Evolutionary conservation across 2,329 filamentous ascomycete species (phyloP), one percentile per base, ranked within the genome.

Genomic region (Aaosphaeria arxii): DNA sequence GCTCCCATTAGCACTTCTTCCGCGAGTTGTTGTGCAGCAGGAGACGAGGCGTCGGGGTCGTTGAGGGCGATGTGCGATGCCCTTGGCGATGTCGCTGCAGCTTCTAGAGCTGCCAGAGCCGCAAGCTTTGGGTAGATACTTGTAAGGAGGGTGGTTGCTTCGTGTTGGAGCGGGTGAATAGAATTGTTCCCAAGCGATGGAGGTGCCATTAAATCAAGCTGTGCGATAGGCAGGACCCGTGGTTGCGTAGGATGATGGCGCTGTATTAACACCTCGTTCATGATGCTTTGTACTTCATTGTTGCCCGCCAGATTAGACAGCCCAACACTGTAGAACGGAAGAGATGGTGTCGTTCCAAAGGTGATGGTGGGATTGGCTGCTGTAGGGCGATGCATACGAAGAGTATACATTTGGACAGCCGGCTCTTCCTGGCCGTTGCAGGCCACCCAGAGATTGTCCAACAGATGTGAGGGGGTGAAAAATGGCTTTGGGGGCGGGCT

Each of bases 311-410:
- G 57, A 38, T 69, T 66, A 1, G 86, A 84, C 78, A 56, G 87
- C 75, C 58, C 83, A 53, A 89, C 72, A 49, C 79, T 83, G 71
- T 88, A 89, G 56, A 89, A 84, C 0, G 86, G 84, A 51, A 87
- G 80, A 0, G 85, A 86, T 2, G 83, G 83, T 11, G 88, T 77
- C 1, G 82, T 84, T 56, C 88, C 87, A 13, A 87, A 76, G 0
- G 85, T 85, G 4, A 84, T 79, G 1, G 64, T 66, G 13, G 63
- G 62, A 35, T 68, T 69, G 9, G 62, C 62, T 30, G 59, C 76
- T 1, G 75, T 65, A 0, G 83, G 79, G 29, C 68, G 60, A 51
- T 72, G 69, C 68, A 73, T 71, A 43, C 64, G 61, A 13, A 73
- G 56, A 9, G 67, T 69, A 45, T 69, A 73, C 7, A 68, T 61